Percentiles rank a stretch among this genome's conserved stretches.
These are phyloP conservation scores for Termitomyces sp. DNA, from an alignment of 768 basidiomycete genomes.

Conservation along the genomic window DNA sequence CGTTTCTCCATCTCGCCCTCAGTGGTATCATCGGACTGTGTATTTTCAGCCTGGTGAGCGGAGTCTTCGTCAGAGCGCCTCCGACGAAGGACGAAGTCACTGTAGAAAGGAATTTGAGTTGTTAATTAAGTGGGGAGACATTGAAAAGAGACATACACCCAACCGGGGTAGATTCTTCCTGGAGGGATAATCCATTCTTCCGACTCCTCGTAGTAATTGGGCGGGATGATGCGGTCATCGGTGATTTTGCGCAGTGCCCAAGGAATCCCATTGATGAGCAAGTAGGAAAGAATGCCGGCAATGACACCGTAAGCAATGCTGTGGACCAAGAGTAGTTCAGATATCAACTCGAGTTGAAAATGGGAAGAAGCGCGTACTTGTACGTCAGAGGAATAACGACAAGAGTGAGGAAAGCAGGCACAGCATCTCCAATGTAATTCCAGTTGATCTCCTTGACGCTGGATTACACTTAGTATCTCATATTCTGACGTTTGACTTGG, in stretches of 20 bases:
- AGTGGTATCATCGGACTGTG: not conserved
- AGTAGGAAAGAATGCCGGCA: constrained; percentile 65
- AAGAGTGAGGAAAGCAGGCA: constrained; percentile 81
- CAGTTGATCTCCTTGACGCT: constrained; percentile 84
- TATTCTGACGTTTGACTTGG: not conserved
- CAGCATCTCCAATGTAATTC: constrained; percentile 82
- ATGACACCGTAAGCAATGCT: constrained; percentile 91
- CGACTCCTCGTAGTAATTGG: constrained; percentile 55
- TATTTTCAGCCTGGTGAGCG: not conserved
- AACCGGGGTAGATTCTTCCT: constrained; percentile 60
- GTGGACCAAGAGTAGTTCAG: not conserved
- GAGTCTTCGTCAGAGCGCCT: not conserved
- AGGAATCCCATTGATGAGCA: constrained; percentile 69
- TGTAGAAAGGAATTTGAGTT: not conserved
- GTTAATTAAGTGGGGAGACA: no score
- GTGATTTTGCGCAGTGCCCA: constrained; percentile 48
- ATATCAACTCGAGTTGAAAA: not conserved
- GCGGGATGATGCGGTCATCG: constrained; percentile 56
- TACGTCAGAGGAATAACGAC: constrained; percentile 74
- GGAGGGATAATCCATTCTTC: constrained; percentile 72
- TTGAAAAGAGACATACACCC: constrained; percentile 47
- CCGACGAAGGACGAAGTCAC: not conserved
- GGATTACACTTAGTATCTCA: not conserved
- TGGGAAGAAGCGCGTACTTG: constrained; percentile 43
- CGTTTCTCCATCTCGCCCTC: not conserved